Evolutionary conservation across 164 flowering plant genomes (phyloP), one percentile per base, ranked within the genome.

Genomic region (Saururus chinensis): DNA sequence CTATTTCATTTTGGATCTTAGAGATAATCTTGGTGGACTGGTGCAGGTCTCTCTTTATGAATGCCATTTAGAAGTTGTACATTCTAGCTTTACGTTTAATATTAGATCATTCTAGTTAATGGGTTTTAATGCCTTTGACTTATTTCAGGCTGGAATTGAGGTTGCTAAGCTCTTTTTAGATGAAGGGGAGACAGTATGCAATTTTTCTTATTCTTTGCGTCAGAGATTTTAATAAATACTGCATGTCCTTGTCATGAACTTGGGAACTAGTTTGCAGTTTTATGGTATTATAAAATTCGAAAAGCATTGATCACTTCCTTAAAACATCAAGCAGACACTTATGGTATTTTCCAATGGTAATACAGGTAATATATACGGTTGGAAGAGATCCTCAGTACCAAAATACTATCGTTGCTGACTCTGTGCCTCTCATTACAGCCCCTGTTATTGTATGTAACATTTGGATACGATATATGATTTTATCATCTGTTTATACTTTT

Each of bases 11-110:
- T 71, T 93, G 71, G 98, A 93, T 75, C 91, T 90, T 56, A 85
- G 97, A 79, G 92, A 90, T 68, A 90, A 90, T 74, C 92, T 81
- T 68, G 99, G 99, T 64, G 99, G 99, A 70, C 77, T 90, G 58
- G 97, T 93, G 37, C 96, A 93, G 96, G 99, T 88, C 30, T 48
- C 19, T 25, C 40, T 40, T 53, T 12, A 2, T 35, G n/a, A n/a
- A n/a, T n/a, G n/a, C n/a, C n/a, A n/a, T n/a, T n/a, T n/a, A n/a
- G n/a, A n/a, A n/a, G n/a, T n/a, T n/a, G n/a, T 30, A 30, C 6
- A 6, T 30, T 30, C 37, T 2, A 30, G 37, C 6, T 30, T 30
- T 30, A 30, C 6, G 2, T 30, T 2, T 30, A 30, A 30, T 30
- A 6, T 2, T 30, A 2, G 37, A 30, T 30, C 37, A 30, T 30